A percentile compares a stretch with the other conserved stretches of the same genome.
Conservation (phyloP, 2,329 filamentous ascomycete genomes). For the Curvularia spicifera region DNA sequence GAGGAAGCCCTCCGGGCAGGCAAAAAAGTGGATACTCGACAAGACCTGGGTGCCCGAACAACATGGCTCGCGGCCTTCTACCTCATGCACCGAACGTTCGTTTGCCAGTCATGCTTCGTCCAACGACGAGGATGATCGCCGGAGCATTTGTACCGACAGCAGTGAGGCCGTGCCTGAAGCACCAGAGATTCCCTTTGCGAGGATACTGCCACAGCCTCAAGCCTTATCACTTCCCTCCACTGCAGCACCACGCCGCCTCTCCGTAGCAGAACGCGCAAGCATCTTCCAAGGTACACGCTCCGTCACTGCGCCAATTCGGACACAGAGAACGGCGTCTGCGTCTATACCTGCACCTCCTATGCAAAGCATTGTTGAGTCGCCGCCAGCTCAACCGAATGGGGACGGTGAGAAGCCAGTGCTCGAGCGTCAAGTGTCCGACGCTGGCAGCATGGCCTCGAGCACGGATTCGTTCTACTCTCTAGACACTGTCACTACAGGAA, state of each 20-base stretch:
- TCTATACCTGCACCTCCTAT: conserved; percentile 25
- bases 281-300: conserved; percentile 41
- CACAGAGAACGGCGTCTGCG: conserved; percentile 18
- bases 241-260: conserved; percentile 26
- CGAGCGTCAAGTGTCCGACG: conserved; percentile 38
- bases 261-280: conserved; percentile 42
- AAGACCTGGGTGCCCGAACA: conserved; percentile 57
- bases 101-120: conserved; percentile 41
- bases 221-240: conserved; percentile 12
- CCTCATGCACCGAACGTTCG: conserved; percentile 38
- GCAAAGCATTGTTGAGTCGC: conserved; percentile 31
- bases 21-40: conserved; percentile 58
- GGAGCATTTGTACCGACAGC: conserved; percentile 42
- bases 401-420: conserved; percentile 20
- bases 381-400: conserved; percentile 13
- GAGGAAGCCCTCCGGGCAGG: conserved; percentile 63
- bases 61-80: conserved; percentile 42
- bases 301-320: conserved; percentile 33
- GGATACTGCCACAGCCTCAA: conserved; percentile 21
- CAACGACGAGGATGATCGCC: conserved; percentile 45
- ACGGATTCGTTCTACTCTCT: conserved; percentile 50
- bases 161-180: conserved; percentile 37
- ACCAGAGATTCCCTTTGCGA: conserved; percentile 28
- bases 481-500: conserved; percentile 31
- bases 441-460: conserved; percentile 44